phyloP scores from a whole-genome alignment of 2,329 filamentous ascomycete genomes.

The Ceratocystis ficicola region DNA sequence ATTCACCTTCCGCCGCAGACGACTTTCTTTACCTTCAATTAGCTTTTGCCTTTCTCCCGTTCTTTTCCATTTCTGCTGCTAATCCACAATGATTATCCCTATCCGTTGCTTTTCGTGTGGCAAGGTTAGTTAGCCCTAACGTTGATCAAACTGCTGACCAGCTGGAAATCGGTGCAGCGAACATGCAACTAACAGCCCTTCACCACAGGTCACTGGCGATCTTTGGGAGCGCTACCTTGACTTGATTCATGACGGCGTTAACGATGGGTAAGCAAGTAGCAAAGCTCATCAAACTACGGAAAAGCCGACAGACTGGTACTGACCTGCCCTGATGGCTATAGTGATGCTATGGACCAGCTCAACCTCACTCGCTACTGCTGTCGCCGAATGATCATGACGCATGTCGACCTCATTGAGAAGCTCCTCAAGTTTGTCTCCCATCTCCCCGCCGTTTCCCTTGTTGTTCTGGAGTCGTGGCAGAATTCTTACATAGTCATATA shows the following conservation, averaged over 20 bases:
- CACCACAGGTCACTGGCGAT: constrained; percentile 77
- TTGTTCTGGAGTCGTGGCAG: background rate
- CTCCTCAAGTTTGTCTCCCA: constrained; percentile 61
- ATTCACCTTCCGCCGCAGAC: too few species aligned
- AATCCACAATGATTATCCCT: constrained; percentile 81
- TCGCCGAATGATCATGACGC: constrained; percentile 98
- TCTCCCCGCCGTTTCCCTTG: background rate
- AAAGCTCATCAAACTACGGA: background rate
- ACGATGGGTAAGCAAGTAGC: constrained; percentile 51
- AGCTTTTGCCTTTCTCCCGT: background rate
- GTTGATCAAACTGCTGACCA: background rate
- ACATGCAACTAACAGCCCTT: constrained; percentile 26
- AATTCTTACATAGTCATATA: constrained; percentile 29
- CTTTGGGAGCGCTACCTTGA: constrained; percentile 94
- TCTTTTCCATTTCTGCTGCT: background rate
- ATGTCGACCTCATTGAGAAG: constrained; percentile 98
- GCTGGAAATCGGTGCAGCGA: background rate
- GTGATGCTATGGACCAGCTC: constrained; percentile 91
- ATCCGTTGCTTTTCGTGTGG: constrained; percentile 98
- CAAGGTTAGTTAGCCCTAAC: constrained; percentile 52
- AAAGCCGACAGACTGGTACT: background rate
- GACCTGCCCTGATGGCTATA: constrained; percentile 33
- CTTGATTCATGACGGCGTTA: constrained; percentile 65
- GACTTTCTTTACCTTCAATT: background rate
- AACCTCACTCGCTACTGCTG: constrained; percentile 95